Evolutionary conservation across 805 yeast genomes (phyloP), one percentile per base, ranked within the genome.

Genomic region (Saturnispora ahearnii): DNA sequence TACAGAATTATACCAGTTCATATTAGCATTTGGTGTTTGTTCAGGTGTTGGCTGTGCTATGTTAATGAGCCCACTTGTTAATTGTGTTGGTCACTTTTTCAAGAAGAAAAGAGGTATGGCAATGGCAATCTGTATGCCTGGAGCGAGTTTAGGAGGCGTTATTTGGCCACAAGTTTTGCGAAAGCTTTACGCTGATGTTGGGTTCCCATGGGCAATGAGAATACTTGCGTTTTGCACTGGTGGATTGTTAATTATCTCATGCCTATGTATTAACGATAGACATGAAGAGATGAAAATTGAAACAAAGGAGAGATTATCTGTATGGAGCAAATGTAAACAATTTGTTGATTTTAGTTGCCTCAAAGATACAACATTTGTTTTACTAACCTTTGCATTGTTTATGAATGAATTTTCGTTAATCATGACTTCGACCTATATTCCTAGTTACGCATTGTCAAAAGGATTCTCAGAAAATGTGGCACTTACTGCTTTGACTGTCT

Each of bases 21-120:
- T 81, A 33, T 60, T 79, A 12, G 69, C 77, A 8, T 79, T 76
- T 60, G 76, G 83, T 30, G 56, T 76, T 4, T 58, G 70, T 28
- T 59, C 70, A 36, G 72, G 76, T 13, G 58, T 67, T 15, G 82
- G 81, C 0, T 68, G 74, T 47, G 74, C 79, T 1, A 56, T 78
- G 41, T 57, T 75, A 10, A 59, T 69, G 53, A 58, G 76, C 13
- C 72, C 77, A 8, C 59, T 71, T 41, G 81, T 80, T 0, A 69
- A 73, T 28, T 74, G 77, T 11, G 59, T 77, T 41, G 67, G 81
- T 40, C 89, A 84, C 56, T 82, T 83, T 78, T 84, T 82, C 57
- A 60, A 66, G 50, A 66, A 63, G 33, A 75, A 72, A 51, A 69
- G 87, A 52, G 87, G 83, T 0, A 59, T 72, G 49, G 85, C 83